Evolutionary conservation across 2,329 filamentous ascomycete species (phyloP).

Genomic region (Phialocephala sp.): DNA sequence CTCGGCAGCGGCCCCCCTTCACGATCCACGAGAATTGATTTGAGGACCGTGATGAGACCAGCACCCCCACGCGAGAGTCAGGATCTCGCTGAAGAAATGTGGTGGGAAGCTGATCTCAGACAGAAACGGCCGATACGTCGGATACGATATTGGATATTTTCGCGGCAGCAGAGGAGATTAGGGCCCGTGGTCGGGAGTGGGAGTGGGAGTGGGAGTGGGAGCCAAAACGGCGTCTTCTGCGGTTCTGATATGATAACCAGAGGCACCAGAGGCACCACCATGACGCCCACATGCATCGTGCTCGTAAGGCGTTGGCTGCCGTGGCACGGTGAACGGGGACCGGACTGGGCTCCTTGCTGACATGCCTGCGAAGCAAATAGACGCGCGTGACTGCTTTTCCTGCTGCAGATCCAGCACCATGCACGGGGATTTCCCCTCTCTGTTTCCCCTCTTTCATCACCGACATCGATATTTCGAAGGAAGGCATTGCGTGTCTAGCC

Average conservation of each 20-base stretch:
- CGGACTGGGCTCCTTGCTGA: slow-evolving; percentile 14
- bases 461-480: slow-evolving; percentile 3
- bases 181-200: not conserved
- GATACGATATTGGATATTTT: slow-evolving; percentile 11
- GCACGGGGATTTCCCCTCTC: slow-evolving; percentile 6
- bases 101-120: slow-evolving; percentile 19
- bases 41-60: not conserved
- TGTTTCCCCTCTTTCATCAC: slow-evolving; percentile 18
- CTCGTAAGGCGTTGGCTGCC: slow-evolving; percentile 22
- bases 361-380: slow-evolving; percentile 16
- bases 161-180: not conserved
- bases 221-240: not conserved
- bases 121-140: slow-evolving; percentile 24
- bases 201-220: not conserved
- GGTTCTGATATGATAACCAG: slow-evolving; percentile 8
- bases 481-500: not conserved
- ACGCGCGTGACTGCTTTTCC: slow-evolving; percentile 16
- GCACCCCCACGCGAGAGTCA: slow-evolving; percentile 21
- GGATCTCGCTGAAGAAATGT: slow-evolving; percentile 16
- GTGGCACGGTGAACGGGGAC: not conserved
- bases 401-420: slow-evolving; percentile 10
- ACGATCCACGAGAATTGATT: slow-evolving; percentile 18
- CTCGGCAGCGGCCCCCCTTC: slow-evolving; percentile 3
- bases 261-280: no score
- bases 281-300: slow-evolving; percentile 13